Conservation (phyloP, 441 rosid species). For the Gossypium davidsonii region DNA sequence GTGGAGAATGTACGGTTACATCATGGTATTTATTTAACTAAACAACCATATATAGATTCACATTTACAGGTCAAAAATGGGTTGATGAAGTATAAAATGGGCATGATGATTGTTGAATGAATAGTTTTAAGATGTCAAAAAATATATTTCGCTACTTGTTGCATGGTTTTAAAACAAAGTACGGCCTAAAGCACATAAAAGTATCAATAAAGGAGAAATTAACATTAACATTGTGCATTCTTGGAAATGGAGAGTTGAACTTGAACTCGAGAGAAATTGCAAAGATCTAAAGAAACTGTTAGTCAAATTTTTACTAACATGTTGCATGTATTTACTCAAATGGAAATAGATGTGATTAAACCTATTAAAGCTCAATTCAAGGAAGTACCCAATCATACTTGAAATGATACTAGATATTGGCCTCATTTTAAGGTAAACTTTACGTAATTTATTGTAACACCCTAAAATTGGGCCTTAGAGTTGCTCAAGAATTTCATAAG, state of each 20-base stretch:
- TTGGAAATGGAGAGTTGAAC: background rate
- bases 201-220: background rate
- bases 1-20: no score
- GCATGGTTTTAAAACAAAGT: background rate
- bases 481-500: no score
- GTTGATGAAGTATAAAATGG: no score
- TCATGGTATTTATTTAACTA: no score
- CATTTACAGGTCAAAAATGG: no score
- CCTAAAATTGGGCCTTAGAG: no score
- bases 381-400: background rate
- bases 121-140: background rate
- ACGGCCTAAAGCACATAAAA: background rate
- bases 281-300: background rate
- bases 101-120: background rate
- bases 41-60: no score
- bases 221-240: background rate
- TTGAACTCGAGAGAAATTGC: background rate
- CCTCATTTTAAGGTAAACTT: background rate
- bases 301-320: background rate
- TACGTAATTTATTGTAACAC: background rate
- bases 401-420: background rate
- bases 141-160: background rate
- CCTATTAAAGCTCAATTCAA: background rate
- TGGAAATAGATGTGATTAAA: background rate
- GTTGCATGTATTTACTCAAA: background rate